Evolutionary conservation across 192 early-diverging fungal genomes (phyloP), one percentile per base, ranked within the genome.

Genomic region (Chytriomyces confervae): DNA sequence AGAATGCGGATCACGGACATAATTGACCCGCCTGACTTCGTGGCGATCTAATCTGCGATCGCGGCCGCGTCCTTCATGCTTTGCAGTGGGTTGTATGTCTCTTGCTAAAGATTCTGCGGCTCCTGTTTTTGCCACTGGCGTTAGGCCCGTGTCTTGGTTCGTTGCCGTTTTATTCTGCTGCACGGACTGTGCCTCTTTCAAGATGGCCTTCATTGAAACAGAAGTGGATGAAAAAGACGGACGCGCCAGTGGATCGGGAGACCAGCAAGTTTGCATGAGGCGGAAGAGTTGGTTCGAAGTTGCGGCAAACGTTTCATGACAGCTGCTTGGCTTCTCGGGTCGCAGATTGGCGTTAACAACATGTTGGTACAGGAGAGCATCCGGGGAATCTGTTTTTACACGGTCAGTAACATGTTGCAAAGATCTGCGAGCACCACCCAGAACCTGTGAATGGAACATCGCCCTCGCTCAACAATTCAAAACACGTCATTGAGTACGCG

Each of bases 401-500:
- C 36, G 36, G 36, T 36, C 36, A 36, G 36, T 36, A 36, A 36
- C 36, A 36, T 36, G 2, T 36, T 36, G 4, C 36, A 36, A 36
- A 36, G 36, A 36, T 36, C 36, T 36, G 36, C 36, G 36, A 36
- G 36, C 36, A 36, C 1, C 1, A 36, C 36, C 36, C 36, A 36
- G 36, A 36, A 36, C 36, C 36, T 10, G 77, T 72, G 23, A 72
- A 70, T 13, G 73, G 73, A 29, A 79, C 62, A 3, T 79, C 77
- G 61, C 77, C 77, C 16, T 72, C 77, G 24, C 53, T 76, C 16
- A 75, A 8, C 13, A 80, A 36, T 69, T 76, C 72, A 75, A 76
- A 80, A 62, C 65, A 75, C 29, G 73, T 80, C 79, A 80, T 80
- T 43, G 79, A 64, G 50, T 71, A 80, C 50, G 79, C 79, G 53